Base-by-base conservation (phyloP, 1,284 basidiomycete genomes). In the Cystobasidium pallidum region DNA sequence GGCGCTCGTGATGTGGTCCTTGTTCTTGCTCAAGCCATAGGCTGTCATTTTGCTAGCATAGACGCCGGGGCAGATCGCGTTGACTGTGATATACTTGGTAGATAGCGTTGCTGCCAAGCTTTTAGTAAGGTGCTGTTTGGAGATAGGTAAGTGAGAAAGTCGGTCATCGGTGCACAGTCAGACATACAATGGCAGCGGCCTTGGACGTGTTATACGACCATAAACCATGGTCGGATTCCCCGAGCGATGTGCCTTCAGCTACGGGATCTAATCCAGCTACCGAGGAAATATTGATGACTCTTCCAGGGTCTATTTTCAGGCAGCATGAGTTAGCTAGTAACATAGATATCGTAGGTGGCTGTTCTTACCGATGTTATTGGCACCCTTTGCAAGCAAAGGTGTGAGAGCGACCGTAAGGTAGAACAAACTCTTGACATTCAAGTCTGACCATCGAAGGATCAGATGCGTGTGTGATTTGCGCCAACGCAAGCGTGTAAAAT, bases 11-110 rank as follows among this genome's bases (percentile, higher is more conserved):
- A 75, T 64, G n/a, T 86, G 84, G 58, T 85, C 85, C 3, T 87
- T 86, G 15, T 82, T 81, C 36, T 82, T 84, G 77, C 87, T 85
- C 77, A 92, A 83, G 3, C 88, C 90, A 67, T 84, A 91, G 0
- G 88, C 86, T 0, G 92, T 94, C 92, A 94, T 94, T 80, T 89
- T 90, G 66, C 89, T 90, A 0, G 90, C 90, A 82, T 92, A 93
- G 19, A 92, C 83, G 88, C 88, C 90, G 3, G 91, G 91, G 66
- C 86, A 84, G 67, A 94, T 91, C 11, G 91, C 90, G 78, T 94
- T 94, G n/a, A 92, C 91, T 87, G 87, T 90, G 80, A 91, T 85
- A 74, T 85, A 84, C 28, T 82, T 82, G 15, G 84, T 83, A 2
- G 83, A 86, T 8, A 94, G 84, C 64, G 89, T 89, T 51, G 87